These are phyloP conservation scores for Pleoardoris graminearum DNA, from an alignment of 2,329 filamentous ascomycete genomes.

Conservation along the genomic window DNA sequence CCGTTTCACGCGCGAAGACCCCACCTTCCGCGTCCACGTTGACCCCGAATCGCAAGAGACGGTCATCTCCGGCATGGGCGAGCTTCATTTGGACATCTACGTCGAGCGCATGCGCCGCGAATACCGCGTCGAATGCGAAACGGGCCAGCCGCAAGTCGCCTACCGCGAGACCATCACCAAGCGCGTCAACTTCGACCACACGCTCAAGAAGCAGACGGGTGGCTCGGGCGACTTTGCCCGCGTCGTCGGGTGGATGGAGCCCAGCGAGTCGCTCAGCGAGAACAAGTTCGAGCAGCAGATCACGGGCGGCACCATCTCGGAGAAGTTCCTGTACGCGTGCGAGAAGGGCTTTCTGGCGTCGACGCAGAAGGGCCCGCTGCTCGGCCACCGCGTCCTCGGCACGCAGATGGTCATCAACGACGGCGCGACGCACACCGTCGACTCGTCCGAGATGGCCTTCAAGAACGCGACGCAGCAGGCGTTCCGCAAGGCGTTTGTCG, in stretches of 20 bases:
- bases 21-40: slow-evolving; percentile 93
- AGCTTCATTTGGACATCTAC: slow-evolving; percentile 95
- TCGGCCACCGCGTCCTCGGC: slow-evolving; percentile 92
- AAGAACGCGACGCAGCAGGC: slow-evolving; percentile 93
- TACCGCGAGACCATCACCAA: slow-evolving; percentile 92
- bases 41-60: slow-evolving; percentile 93
- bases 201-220: slow-evolving; percentile 93
- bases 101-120: slow-evolving; percentile 95
- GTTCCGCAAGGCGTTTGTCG: slow-evolving; percentile 89
- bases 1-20: slow-evolving; percentile 96
- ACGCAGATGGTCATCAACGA: slow-evolving; percentile 91
- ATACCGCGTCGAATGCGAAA: slow-evolving; percentile 93
- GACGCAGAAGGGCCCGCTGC: slow-evolving; percentile 83
- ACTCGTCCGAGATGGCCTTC: slow-evolving; percentile 97
- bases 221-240: slow-evolving; percentile 95
- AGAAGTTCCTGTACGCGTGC: slow-evolving; percentile 94
- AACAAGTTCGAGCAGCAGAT: slow-evolving; percentile 89
- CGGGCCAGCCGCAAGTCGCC: slow-evolving; percentile 94
- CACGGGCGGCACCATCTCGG: slow-evolving; percentile 84
- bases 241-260: slow-evolving; percentile 90
- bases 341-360: slow-evolving; percentile 89
- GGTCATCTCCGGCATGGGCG: slow-evolving; percentile 98
- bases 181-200: slow-evolving; percentile 83
- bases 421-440: slow-evolving; percentile 94
- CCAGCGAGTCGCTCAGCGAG: slow-evolving; percentile 69